Evolutionary conservation across 495 filamentous ascomycete genomes (phyloP).

Genomic region (Penicillium coffeae): DNA sequence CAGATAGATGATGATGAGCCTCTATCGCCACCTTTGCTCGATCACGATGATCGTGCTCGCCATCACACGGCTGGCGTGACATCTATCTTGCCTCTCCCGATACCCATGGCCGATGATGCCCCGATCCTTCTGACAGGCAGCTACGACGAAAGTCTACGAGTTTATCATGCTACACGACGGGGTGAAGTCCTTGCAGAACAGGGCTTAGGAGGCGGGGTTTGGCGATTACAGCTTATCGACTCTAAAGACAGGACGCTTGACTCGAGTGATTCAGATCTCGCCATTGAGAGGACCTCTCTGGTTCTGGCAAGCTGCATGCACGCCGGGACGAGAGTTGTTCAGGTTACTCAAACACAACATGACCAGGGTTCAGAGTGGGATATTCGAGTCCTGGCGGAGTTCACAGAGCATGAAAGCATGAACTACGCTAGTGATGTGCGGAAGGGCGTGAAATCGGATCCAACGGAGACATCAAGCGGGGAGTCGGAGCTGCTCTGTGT

Average conservation of each 20-base stretch:
- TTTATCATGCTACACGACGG: slow-evolving; percentile 47
- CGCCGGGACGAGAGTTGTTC: slow-evolving; percentile 69
- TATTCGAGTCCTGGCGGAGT: slow-evolving; percentile 65
- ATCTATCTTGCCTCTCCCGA: slow-evolving; percentile 66
- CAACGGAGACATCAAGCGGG: slow-evolving; percentile 1
- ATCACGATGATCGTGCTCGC: slow-evolving; percentile 35
- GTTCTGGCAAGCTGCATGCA: slow-evolving; percentile 94
- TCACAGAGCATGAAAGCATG: slow-evolving; percentile 91
- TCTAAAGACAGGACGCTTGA: slow-evolving; percentile 4
- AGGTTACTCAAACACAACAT: slow-evolving; percentile 33
- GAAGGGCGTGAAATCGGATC: slow-evolving; percentile 22
- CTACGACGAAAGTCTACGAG: slow-evolving; percentile 82
- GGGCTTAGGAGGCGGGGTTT: slow-evolving; percentile 81
- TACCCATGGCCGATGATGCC: slow-evolving; percentile 30
- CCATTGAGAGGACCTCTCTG: slow-evolving; percentile 33
- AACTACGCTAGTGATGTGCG: slow-evolving; percentile 86
- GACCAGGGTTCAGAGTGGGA: slow-evolving; percentile 40
- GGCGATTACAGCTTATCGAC: slow-evolving; percentile 68
- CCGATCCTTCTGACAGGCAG: slow-evolving; percentile 76
- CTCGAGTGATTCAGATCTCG: neutral
- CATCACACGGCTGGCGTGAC: slow-evolving; percentile 83
- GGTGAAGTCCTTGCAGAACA: slow-evolving; percentile 54
- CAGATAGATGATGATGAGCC: slow-evolving; percentile 13
- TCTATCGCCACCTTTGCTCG: slow-evolving; percentile 17
- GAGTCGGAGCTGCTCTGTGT: slow-evolving; percentile 46